Percentiles rank a stretch among this genome's conserved stretches.
phyloP scores from a whole-genome alignment of 306 rosid species.

The Vigna reflexopilosa region DNA sequence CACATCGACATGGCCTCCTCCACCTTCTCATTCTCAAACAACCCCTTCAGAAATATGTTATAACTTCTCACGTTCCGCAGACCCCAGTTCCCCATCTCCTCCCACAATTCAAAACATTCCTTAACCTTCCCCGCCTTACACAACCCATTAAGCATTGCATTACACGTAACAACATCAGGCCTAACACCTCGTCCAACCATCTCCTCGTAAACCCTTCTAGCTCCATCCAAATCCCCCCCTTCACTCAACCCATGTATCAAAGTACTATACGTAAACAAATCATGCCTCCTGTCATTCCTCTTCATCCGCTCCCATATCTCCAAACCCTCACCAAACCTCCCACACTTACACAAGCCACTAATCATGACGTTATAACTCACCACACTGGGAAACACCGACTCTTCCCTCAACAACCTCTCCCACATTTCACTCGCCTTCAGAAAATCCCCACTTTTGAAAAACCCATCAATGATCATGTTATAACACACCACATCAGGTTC shows the following conservation, averaged over 20 bases:
- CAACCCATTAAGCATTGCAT: slow-evolving; percentile 75
- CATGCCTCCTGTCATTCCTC: slow-evolving; percentile 60
- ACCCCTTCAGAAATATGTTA: slow-evolving; percentile 73
- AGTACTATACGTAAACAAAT: slow-evolving; percentile 71
- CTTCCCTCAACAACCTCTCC: slow-evolving; percentile 67
- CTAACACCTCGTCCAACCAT: slow-evolving; percentile 58
- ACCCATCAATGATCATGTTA: slow-evolving; percentile 83
- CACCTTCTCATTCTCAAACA: slow-evolving; percentile 68
- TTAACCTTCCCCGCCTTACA: slow-evolving; percentile 62
- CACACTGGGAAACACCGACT: slow-evolving; percentile 68
- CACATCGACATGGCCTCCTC: slow-evolving; percentile 59
- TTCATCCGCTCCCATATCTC: slow-evolving; percentile 90
- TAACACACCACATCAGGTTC: slow-evolving; percentile 80
- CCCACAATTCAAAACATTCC: slow-evolving; percentile 53
- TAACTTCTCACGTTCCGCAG: slow-evolving; percentile 65
- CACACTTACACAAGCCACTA: slow-evolving; percentile 78
- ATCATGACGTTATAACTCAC: slow-evolving; percentile 86
- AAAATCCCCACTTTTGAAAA: slow-evolving; percentile 63
- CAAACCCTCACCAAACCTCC: slow-evolving; percentile 73
- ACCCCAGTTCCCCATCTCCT: slow-evolving; percentile 67
- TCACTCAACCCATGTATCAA: slow-evolving; percentile 81
- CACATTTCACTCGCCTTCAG: slow-evolving; percentile 70
- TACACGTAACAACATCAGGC: slow-evolving; percentile 69
- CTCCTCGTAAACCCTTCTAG: slow-evolving; percentile 69
- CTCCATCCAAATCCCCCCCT: slow-evolving; percentile 66